Conservation (phyloP, 2,329 filamentous ascomycete species). For the Fusarium devonianum region DNA sequence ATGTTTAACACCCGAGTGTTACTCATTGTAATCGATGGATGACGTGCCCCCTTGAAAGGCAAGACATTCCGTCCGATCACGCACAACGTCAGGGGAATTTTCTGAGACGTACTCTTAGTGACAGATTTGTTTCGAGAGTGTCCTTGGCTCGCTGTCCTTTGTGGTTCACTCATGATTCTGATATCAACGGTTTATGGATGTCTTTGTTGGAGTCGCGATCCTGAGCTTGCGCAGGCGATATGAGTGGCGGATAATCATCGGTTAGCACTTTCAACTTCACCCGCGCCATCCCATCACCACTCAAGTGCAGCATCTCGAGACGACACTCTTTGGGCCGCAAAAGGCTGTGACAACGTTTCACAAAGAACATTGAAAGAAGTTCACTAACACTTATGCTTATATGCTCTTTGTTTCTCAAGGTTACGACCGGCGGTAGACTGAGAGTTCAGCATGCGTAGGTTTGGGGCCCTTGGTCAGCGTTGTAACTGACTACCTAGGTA, state of each 20-base stretch:
- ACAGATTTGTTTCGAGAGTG: conserved; percentile 50
- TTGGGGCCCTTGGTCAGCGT: too few relatives aligned
- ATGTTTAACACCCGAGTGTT: neutral
- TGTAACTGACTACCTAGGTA: too few relatives aligned
- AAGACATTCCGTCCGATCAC: neutral
- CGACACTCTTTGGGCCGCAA: too few relatives aligned
- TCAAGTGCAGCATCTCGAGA: neutral
- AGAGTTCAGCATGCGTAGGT: too few relatives aligned
- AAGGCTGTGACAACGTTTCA: too few relatives aligned
- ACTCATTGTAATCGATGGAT: conserved; percentile 3
- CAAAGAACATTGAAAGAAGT: too few relatives aligned
- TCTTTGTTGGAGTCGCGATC: conserved; percentile 12
- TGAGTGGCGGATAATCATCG: conserved; percentile 37
- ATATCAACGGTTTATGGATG: conserved; percentile 14
- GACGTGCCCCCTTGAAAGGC: neutral
- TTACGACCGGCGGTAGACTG: too few relatives aligned
- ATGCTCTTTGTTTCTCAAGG: too few relatives aligned
- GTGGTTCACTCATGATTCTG: conserved; percentile 42
- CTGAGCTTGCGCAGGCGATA: conserved; percentile 20
- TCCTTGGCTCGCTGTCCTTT: conserved; percentile 41
- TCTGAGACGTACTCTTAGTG: conserved; percentile 46
- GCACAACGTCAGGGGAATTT: neutral
- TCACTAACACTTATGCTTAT: too few relatives aligned
- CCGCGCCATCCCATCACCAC: neutral
- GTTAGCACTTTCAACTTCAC: conserved; percentile 10